Base-by-base conservation (phyloP, 2,329 filamentous ascomycete species). In the Coniochaeta sp. region DNA sequence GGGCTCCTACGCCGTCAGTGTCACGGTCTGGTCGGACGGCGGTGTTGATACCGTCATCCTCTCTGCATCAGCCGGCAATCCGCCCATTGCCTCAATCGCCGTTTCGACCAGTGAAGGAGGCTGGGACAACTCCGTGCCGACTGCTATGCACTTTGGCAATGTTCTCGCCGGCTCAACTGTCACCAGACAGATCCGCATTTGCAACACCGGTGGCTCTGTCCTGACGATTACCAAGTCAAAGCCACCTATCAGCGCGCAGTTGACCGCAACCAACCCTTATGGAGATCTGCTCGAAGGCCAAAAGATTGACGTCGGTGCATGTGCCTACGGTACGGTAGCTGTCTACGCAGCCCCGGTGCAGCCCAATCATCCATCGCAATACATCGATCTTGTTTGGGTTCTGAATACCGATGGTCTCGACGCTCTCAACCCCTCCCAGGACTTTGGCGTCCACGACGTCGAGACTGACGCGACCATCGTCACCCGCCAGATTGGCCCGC, bases 321-420 rank as follows among this genome's bases (percentile, higher is more conserved):
- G 71, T 44, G 69, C 70, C 10, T 59, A 65, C 2, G 73, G 68
- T 19, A 68, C 67, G 14, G 68, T 74, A 0, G 69, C 69, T 3
- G 70, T 74, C 50, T 68, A 69, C 54, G 66, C 71, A 3, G 66
- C 66, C 7, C 64, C 69, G 0, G 59, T 70, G 2, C 69, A 71
- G 26, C 69, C 70, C 1, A 70, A 72, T 55, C 65, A 66, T n/a
- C 67, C 66, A 4, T 62, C 66, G 10, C 70, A 73, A 42, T 57
- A 61, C 16, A 64, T 73, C 2, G 65, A 62, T 1, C 68, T 68
- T 40, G 55, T 66, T 3, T 79, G 76, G 76, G 74, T 72, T 4
- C 63, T 78, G 56, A 78, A 76, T 60, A 73, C 72, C 1, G 74
- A 77, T 58, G 76, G 77, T 61, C 66, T 73, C 4, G 70, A 67